These are phyloP conservation scores for Aspergillus japonicus DNA, from an alignment of 2,329 filamentous ascomycete genomes.

Conservation along the genomic window DNA sequence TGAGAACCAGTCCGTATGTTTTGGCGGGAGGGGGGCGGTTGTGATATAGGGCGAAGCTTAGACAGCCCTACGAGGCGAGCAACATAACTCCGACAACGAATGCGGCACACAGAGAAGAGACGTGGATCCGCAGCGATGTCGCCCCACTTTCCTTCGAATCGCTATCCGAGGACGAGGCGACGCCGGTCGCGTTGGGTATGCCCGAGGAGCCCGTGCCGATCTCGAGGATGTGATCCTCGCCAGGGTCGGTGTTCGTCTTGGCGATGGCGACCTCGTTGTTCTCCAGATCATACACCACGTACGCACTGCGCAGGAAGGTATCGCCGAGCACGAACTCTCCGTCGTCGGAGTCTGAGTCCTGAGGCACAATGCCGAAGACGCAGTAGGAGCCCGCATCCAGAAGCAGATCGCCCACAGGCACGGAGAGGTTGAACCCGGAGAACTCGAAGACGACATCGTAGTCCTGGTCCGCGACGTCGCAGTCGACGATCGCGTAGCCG, in stretches of 20 bases:
- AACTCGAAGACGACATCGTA: conserved; percentile 59
- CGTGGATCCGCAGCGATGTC: too few relatives aligned
- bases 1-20: too few relatives aligned
- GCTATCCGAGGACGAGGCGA: too few relatives aligned
- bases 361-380: conserved; percentile 52
- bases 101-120: too few relatives aligned
- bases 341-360: conserved; percentile 33
- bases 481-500: conserved; percentile 55
- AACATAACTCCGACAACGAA: too few relatives aligned
- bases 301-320: conserved; percentile 62
- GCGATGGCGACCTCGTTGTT: conserved; percentile 62
- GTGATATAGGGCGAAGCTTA: too few relatives aligned
- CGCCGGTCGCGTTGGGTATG: conserved; percentile 52
- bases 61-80: too few relatives aligned
- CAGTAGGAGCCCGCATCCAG: conserved; percentile 49
- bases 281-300: conserved; percentile 61
- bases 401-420: conserved; percentile 57
- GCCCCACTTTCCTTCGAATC: too few relatives aligned
- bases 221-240: conserved; percentile 50
- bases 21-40: too few relatives aligned
- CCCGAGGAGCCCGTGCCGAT: conserved; percentile 51
- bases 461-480: conserved; percentile 49
- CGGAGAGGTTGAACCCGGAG: conserved; percentile 54
- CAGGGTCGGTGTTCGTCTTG: conserved; percentile 61
- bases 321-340: conserved; percentile 57